Base-by-base conservation (phyloP, 129 eudicot genomes). In the Pittosporum tobira region DNA sequence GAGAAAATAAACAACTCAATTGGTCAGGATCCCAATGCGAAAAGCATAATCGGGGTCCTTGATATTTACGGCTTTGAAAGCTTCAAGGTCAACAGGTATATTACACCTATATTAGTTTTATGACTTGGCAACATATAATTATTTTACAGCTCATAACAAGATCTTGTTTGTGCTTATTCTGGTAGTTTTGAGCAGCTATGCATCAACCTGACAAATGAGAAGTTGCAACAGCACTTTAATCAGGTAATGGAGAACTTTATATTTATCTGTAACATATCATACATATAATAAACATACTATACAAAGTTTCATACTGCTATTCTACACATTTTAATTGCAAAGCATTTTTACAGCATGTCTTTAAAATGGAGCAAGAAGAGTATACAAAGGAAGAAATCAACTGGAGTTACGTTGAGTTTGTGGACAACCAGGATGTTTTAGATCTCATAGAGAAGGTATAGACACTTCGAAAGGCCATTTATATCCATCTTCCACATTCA, bases 351-450 rank as follows among this genome's bases (percentile, higher is more conserved):
- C 94, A 90, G 98, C 98, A 90, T 55, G 98, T 90, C 4, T 90
- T 90, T 86, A 90, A 90, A 69, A 90, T 93, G 99, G 99, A 93
- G 78, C 99, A 93, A 81, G 99, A 93, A 75, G 99, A 93, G 74
- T 93, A 93, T 71, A 79, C 96, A 2, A 93, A 75, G 59, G 99
- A 93, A 73, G 96, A 93, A 79, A 93, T 93, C 69, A 64, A 93
- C 68, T 93, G 99, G 99, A 93, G 99, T 76, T 93, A 93, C 34
- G 95, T 93, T 28, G 99, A 93, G 70, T 93, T 93, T 64, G 96
- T 93, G 18, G 99, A 93, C 72, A 93, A 93, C 71, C 99, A 93
- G 75, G 98, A 90, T 78, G 98, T 90, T 67, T 70, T 90, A 75
- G 98, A 90, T 75, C 77, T 90, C 38, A 84, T 93, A 62, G 99